Base-by-base conservation (phyloP, 805 yeast species). In the Starmera pachycereana region DNA sequence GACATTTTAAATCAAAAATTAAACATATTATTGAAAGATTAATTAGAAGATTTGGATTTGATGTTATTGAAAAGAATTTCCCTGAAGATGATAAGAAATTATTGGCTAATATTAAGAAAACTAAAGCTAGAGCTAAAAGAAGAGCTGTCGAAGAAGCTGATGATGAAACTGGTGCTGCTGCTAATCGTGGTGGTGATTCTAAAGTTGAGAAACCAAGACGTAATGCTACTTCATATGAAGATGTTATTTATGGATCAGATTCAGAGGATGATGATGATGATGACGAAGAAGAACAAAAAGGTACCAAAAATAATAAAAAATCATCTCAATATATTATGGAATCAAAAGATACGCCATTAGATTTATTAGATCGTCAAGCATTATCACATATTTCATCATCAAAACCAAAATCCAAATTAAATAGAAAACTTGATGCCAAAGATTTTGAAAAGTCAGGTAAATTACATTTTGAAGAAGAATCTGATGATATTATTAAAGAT, bases 1-100 rank as follows among this genome's bases (percentile, higher is more conserved):
- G 95, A 37, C 96, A 88, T 57, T 92, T 92, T 72, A 88, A 86
- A 58, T 75, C 89, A 12, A 90, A 86, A 61, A 90, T 92, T 31
- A 86, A 87, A 65, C 97, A 92, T 56, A 82, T 92, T 40, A 68
- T 92, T 46, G 99, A 92, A 69, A 76, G 97, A 52, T 67, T 92
- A 53, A 75, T 90, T 40, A 76, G 98, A 58, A 79, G 88, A 56
- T 87, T 86, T 56, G 96, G 97, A n/a, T 72, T 76, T 45, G 97
- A 89, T 29, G 72, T 68, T n/a, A 74, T 92, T 39, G 95, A 84
- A 55, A 66, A 66, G 40, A 74, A 77, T 38, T 88, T 92, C 64
- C 99, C 99, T 10, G 95, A 84, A 56, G 90, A 81, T 40, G 97
- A 92, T 56, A 71, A 65, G 57, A 90, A 85, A 62, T 69, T 92